Base-by-base conservation (phyloP, 805 yeast species). In the Myxozyma neotropica region DNA sequence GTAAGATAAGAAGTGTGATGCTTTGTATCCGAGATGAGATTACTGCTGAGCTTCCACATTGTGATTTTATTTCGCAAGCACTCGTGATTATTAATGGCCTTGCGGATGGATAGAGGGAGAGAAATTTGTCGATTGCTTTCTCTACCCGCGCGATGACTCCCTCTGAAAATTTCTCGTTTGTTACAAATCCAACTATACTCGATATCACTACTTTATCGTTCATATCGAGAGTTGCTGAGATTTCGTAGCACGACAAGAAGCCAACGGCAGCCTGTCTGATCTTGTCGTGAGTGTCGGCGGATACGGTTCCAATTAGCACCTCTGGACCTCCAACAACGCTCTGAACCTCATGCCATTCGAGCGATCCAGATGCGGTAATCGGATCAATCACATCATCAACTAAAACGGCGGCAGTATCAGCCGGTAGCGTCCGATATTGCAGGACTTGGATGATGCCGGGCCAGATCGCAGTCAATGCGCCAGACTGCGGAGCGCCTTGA, bases 351-450 rank as follows among this genome's bases (percentile, higher is more conserved):
- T 13, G 17, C 65, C 65, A 61, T 4, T 29, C 17, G 2, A 45
- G 36, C 13, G 42, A 13, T 4, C 57, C 57, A 15, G 62, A 50
- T 3, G 36, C 26, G 4, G 50, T 35, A 33, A 61, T 50, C 19
- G 65, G 63, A 19, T 44, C 55, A 31, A 61, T 38, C 12, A 61
- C 59, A n/a, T 61, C 65, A 8, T 61, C 63, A 26, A 61, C 62
- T 3, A 61, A 36, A 31, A 47, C 24, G 17, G 24, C 40, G 4
- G 59, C 40, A 8, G 42, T 23, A 17, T 48, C 53, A 19, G 35
- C 13, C 2, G 52, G 35, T 19, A 60, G 31, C 4, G 27, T 21
- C 23, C 36, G 19, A 21, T 40, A 27, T 38, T 53, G 46, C n/a
- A 61, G 57, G 12, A 58, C 56, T 21, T 51, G 42, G 27, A 8